A percentile compares a stretch with the other conserved stretches of the same genome.
Conservation (phyloP, 352 stramenopile species). For the Plasmopara halstedii region DNA sequence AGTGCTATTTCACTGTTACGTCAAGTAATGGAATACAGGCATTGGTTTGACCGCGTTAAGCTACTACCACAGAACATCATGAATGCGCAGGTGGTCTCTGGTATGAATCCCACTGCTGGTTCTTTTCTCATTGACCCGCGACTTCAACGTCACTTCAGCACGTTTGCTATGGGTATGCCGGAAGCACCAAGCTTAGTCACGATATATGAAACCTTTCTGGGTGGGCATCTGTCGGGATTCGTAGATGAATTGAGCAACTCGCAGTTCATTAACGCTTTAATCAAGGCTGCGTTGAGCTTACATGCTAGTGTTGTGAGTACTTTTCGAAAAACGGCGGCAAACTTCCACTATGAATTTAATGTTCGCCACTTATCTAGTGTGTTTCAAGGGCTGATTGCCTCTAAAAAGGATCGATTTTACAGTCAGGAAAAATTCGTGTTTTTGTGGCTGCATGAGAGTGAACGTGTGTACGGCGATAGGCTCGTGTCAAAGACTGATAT, state of each 20-base stretch:
- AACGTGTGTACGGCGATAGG: slow-evolving; percentile 93
- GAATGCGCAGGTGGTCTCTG: slow-evolving; percentile 92
- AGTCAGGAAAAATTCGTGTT: slow-evolving; percentile 91
- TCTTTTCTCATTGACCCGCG: slow-evolving; percentile 92
- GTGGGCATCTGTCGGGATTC: slow-evolving; percentile 90
- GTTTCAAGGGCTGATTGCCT: slow-evolving; percentile 93
- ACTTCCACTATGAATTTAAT: slow-evolving; percentile 98
- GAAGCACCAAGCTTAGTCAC: slow-evolving; percentile 89
- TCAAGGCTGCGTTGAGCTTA: slow-evolving; percentile 91
- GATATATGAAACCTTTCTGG: slow-evolving; percentile 96
- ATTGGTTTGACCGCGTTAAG: slow-evolving; percentile 91
- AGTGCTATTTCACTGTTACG: slow-evolving; percentile 90
- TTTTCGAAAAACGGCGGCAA: slow-evolving; percentile 92
- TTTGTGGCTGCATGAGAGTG: slow-evolving; percentile 94
- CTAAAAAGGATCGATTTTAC: slow-evolving; percentile 88
- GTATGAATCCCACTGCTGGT: slow-evolving; percentile 94
- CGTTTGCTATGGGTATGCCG: slow-evolving; percentile 93
- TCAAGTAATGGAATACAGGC: slow-evolving; percentile 95
- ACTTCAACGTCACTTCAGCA: slow-evolving; percentile 94
- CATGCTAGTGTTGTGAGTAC: slow-evolving; percentile 87
- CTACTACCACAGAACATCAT: slow-evolving; percentile 91
- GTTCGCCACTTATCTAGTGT: slow-evolving; percentile 94
- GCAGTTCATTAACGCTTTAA: slow-evolving; percentile 84
- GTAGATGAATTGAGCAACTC: slow-evolving; percentile 81
- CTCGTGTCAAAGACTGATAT: slow-evolving; percentile 91